Percentiles rank a stretch among this genome's conserved stretches.
phyloP scores from a whole-genome alignment of 768 basidiomycete species.

The Tulasnella sp. region DNA sequence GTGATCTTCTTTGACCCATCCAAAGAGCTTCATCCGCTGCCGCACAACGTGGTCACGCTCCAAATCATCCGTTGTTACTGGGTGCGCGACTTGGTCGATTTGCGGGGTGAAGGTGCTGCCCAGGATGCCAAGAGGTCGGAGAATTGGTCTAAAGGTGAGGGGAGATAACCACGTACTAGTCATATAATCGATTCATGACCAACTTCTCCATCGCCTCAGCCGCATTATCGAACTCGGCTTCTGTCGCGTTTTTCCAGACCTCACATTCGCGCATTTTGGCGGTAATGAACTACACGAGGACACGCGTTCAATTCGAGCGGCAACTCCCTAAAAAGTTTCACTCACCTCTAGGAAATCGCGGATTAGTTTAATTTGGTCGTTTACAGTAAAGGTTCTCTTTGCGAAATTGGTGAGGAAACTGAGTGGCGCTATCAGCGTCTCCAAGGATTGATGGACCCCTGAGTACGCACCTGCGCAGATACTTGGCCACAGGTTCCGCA shows the following conservation, averaged over 20 bases:
- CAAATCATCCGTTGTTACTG: constrained; percentile 87
- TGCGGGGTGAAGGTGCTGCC: constrained; percentile 85
- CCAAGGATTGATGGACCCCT: neutral
- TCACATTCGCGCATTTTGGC: constrained; percentile 76
- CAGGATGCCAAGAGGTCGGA: constrained; percentile 1
- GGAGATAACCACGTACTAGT: constrained; percentile 51
- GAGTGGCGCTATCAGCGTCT: neutral
- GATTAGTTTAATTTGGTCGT: constrained; percentile 90
- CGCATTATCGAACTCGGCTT: constrained; percentile 87
- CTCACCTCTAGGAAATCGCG: constrained; percentile 82
- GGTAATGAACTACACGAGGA: constrained; percentile 65
- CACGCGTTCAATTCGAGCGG: neutral
- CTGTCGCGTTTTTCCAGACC: constrained; percentile 65
- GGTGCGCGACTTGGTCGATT: constrained; percentile 49
- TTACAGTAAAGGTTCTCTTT: constrained; percentile 81
- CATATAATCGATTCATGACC: constrained; percentile 96
- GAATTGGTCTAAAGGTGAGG: neutral
- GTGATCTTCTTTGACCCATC: constrained; percentile 80
- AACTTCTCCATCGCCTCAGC: constrained; percentile 99
- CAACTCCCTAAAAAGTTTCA: neutral
- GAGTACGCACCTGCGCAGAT: constrained; percentile 86
- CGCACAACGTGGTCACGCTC: constrained; percentile 84
- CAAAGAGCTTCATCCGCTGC: constrained; percentile 82
- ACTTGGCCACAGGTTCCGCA: constrained; percentile 90
- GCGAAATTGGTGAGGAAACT: constrained; percentile 91